phyloP scores from a whole-genome alignment of 2,329 filamentous ascomycete genomes.

The Penicillium palitans region DNA sequence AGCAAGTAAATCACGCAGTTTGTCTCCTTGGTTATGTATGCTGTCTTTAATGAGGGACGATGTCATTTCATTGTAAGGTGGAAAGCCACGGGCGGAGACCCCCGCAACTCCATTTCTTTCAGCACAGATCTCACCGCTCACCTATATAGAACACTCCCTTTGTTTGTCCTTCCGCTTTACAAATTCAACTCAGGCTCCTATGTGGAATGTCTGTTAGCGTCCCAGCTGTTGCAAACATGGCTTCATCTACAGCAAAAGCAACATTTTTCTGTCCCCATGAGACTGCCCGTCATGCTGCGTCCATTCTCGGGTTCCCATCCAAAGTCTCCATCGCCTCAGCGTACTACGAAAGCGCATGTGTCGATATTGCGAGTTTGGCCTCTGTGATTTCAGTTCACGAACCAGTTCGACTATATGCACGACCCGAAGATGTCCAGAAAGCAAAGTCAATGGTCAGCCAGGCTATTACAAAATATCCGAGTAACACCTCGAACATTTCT shows the following conservation, averaged over 20 bases:
- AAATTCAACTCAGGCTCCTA: not conserved
- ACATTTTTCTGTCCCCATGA: constrained; percentile 17
- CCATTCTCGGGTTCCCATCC: constrained; percentile 29
- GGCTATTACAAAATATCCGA: constrained; percentile 6
- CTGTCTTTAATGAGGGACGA: not conserved
- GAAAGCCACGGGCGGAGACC: not conserved
- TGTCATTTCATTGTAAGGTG: not conserved
- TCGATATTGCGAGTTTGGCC: constrained; percentile 25
- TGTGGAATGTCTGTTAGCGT: not conserved
- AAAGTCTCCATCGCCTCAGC: constrained; percentile 15
- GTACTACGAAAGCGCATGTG: constrained; percentile 23
- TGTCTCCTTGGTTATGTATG: not conserved
- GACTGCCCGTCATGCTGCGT: constrained; percentile 21
- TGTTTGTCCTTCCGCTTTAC: not conserved
- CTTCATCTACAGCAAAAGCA: not conserved
- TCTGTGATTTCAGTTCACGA: constrained; percentile 29
- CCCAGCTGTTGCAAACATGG: not conserved
- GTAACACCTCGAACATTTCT: constrained; percentile 10
- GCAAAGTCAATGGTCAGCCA: constrained; percentile 13
- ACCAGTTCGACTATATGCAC: constrained; percentile 28
- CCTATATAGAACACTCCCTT: not conserved
- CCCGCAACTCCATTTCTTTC: not conserved
- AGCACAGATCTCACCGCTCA: not conserved
- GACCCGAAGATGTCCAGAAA: constrained; percentile 22
- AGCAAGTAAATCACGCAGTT: not conserved